phyloP scores from a whole-genome alignment of 345 rosid genomes.

The Diplotaxis tenuifolia region DNA sequence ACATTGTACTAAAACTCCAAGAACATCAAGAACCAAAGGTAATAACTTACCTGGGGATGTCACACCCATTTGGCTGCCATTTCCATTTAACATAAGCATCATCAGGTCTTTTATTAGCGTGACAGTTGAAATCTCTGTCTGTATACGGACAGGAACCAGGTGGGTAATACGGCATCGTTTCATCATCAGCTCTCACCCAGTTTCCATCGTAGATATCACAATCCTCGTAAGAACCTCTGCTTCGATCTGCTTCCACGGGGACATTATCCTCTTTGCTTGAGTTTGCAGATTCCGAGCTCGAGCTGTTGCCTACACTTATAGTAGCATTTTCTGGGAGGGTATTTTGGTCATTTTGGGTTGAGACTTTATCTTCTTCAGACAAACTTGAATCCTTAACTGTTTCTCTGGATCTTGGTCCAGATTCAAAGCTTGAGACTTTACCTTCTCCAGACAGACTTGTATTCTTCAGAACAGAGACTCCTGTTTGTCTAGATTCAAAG shows the following conservation, averaged over 20 bases:
- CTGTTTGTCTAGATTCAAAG: conserved; percentile 23
- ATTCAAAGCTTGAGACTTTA: conserved; percentile 35
- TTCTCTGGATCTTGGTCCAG: conserved; percentile 26
- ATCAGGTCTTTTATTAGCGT: conserved; percentile 70
- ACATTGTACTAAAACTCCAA: background rate
- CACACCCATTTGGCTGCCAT: conserved; percentile 81
- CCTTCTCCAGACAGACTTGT: conserved; percentile 18
- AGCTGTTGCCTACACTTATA: conserved; percentile 16
- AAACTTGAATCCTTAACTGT: conserved; percentile 9
- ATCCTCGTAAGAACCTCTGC: conserved; percentile 32
- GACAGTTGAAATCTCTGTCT: conserved; percentile 76
- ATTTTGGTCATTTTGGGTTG: conserved; percentile 8
- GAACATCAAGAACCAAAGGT: conserved; percentile 5
- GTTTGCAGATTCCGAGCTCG: conserved; percentile 29
- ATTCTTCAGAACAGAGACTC: conserved; percentile 8
- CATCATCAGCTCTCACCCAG: conserved; percentile 63
- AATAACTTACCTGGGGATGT: conserved; percentile 28
- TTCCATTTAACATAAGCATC: conserved; percentile 67
- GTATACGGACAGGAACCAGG: conserved; percentile 75
- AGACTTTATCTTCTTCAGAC: background rate
- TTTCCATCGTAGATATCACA: conserved; percentile 79
- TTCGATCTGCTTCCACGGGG: conserved; percentile 1
- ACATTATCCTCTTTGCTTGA: conserved; percentile 6
- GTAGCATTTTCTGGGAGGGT: conserved; percentile 32
- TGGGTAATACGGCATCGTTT: conserved; percentile 67